phyloP scores from a whole-genome alignment of 257 asterid genomes.

The Penstemon davidsonii region DNA sequence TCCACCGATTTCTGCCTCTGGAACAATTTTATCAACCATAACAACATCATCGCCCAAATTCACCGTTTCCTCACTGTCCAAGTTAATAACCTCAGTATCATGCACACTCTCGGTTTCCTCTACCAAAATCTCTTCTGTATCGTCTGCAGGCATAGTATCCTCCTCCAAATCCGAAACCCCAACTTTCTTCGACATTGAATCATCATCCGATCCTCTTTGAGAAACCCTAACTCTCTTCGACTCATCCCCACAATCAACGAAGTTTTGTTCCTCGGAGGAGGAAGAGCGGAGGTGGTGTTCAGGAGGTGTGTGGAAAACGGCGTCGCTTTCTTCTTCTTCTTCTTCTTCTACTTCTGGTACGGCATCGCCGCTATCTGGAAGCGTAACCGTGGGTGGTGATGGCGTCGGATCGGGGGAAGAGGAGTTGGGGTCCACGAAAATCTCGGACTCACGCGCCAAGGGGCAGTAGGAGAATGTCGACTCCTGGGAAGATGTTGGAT shows the following conservation, averaged over 20 bases:
- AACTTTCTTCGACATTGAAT: slow-evolving; percentile 6
- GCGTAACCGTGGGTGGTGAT: neutral
- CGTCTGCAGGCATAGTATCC: neutral
- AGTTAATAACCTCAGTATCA: slow-evolving; percentile 21
- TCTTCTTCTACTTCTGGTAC: neutral
- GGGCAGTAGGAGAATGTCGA: too few species aligned
- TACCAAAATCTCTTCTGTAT: slow-evolving; percentile 16
- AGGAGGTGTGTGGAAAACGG: slow-evolving; percentile 4
- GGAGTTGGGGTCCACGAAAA: neutral
- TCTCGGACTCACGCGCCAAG: too few species aligned
- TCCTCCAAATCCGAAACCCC: slow-evolving; percentile 22
- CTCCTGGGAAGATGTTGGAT: slow-evolving; percentile 24
- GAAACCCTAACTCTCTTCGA: slow-evolving; percentile 24
- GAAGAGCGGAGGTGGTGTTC: neutral
- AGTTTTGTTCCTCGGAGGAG: neutral
- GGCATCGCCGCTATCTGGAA: neutral
- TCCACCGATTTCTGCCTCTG: too few species aligned
- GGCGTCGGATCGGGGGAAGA: slow-evolving; percentile 29
- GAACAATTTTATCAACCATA: neutral
- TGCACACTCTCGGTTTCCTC: slow-evolving; percentile 23
- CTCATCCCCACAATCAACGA: neutral
- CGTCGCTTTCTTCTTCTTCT: slow-evolving; percentile 31
- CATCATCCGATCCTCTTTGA: slow-evolving; percentile 18
- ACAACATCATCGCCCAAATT: neutral
- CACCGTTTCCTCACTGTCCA: slow-evolving; percentile 17